Conservation (phyloP, 345 rosid species). For the Eucalyptus curtisii region DNA sequence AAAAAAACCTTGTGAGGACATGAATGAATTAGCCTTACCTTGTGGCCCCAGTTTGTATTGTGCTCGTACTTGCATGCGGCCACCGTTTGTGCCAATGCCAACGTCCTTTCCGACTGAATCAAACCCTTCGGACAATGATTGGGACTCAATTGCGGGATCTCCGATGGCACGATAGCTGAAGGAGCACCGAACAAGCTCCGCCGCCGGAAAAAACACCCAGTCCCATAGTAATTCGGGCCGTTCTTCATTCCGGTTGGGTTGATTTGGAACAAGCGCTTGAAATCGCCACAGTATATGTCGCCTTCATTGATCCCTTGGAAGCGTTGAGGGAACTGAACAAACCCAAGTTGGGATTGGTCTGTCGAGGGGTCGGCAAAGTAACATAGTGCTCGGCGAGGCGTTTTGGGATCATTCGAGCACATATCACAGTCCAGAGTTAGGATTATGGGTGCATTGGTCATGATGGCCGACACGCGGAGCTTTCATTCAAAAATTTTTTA, state of each 20-base stretch:
- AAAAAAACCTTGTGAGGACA: background rate
- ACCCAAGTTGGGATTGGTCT: constrained; percentile 7
- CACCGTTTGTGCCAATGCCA: constrained; percentile 37
- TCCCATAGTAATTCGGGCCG: constrained; percentile 44
- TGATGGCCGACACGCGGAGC: constrained; percentile 61
- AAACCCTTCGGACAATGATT: constrained; percentile 3
- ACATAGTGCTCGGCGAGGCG: constrained; percentile 37
- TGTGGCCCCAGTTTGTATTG: constrained; percentile 49
- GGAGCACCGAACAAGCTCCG: constrained; percentile 50
- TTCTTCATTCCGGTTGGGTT: constrained; percentile 31
- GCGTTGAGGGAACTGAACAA: constrained; percentile 62
- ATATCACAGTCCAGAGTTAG: constrained; percentile 76
- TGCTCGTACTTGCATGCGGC: constrained; percentile 44
- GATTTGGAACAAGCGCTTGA: constrained; percentile 17
- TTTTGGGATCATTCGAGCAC: constrained; percentile 54
- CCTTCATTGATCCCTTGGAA: constrained; percentile 35
- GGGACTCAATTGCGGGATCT: constrained; percentile 22
- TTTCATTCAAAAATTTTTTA: background rate
- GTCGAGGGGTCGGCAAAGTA: constrained; percentile 29
- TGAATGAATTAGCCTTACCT: constrained; percentile 16
- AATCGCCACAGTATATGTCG: constrained; percentile 44
- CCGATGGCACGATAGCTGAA: background rate
- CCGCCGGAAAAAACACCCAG: constrained; percentile 53
- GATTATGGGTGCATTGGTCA: constrained; percentile 62
- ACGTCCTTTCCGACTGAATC: constrained; percentile 4